Percentiles rank a stretch among this genome's conserved stretches.
Conservation (phyloP, 1,284 basidiomycete genomes). For the Leccinum pallidistipes region DNA sequence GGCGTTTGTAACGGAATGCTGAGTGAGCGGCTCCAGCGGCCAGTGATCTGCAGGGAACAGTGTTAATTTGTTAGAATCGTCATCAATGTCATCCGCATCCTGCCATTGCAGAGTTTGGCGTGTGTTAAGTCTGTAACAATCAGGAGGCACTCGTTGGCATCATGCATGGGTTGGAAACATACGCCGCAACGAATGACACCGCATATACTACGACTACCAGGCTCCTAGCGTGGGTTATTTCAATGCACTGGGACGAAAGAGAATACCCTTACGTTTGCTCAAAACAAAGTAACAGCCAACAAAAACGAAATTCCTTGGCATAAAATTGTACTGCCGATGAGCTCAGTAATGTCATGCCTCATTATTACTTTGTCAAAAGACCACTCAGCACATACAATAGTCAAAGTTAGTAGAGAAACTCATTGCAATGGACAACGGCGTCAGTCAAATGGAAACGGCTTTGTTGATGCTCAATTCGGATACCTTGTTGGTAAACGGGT, state of each 20-base stretch:
- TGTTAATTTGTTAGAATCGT: slow-evolving; percentile 5
- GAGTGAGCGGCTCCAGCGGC: not conserved
- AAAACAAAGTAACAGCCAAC: slow-evolving; percentile 59
- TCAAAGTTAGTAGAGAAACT: slow-evolving; percentile 56
- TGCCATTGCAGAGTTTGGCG: slow-evolving; percentile 44
- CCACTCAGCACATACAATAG: slow-evolving; percentile 44
- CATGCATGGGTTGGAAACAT: slow-evolving; percentile 21
- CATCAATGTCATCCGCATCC: slow-evolving; percentile 41
- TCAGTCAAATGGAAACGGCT: no score
- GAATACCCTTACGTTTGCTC: slow-evolving; percentile 53
- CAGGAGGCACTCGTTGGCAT: slow-evolving; percentile 2
- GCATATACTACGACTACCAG: slow-evolving; percentile 51
- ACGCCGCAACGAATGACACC: slow-evolving; percentile 70
- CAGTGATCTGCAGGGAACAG: not conserved
- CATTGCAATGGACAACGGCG: slow-evolving; percentile 32
- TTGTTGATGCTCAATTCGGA: no score
- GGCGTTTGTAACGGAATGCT: slow-evolving; percentile 10
- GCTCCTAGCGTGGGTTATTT: not conserved
- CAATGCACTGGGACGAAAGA: not conserved
- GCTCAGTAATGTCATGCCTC: not conserved
- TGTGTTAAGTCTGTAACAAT: slow-evolving; percentile 46
- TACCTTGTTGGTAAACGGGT: no score
- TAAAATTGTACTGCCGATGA: slow-evolving; percentile 50
- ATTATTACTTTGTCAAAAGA: not conserved
- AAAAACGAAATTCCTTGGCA: slow-evolving; percentile 46